A percentile compares a stretch with the other conserved stretches of the same genome.
Evolutionary conservation across 176 grass and related monocot species (phyloP).

Genomic region (Lolium multiflorum): DNA sequence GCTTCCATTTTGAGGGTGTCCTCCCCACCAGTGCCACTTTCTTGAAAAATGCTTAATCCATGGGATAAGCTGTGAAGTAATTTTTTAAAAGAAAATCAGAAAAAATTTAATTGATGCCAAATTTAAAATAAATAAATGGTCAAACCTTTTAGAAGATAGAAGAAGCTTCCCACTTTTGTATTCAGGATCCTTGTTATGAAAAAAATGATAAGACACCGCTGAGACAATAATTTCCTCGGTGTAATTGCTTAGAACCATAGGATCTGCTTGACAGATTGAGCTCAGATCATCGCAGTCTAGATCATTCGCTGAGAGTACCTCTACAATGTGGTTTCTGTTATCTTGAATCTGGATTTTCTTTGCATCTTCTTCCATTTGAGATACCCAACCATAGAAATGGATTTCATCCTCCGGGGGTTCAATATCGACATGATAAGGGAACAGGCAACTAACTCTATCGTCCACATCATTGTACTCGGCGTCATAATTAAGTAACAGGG

Average conservation of each 20-base stretch:
- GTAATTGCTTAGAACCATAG: constrained; percentile 84
- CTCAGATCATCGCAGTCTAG: constrained; percentile 94
- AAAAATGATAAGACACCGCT: constrained; percentile 90
- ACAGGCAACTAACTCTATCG: constrained; percentile 58
- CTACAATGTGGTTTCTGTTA: constrained; percentile 92
- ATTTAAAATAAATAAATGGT: constrained; percentile 17
- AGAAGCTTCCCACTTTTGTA: constrained; percentile 97
- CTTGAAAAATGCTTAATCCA: constrained; percentile 94
- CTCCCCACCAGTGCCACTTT: constrained; percentile 63
- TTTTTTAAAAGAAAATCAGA: constrained; percentile 34
- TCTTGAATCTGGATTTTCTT: constrained; percentile 82
- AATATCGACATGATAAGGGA: constrained; percentile 84
- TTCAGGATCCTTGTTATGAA: constrained; percentile 79
- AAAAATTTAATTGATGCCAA: neutral
- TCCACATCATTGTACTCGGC: constrained; percentile 50
- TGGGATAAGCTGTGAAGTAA: constrained; percentile 70
- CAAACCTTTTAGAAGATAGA: constrained; percentile 85
- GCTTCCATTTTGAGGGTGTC: constrained; percentile 85
- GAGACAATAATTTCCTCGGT: constrained; percentile 94
- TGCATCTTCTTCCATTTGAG: constrained; percentile 75
- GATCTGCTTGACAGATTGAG: constrained; percentile 83
- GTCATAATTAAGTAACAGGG: constrained; percentile 62
- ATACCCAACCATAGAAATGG: constrained; percentile 76
- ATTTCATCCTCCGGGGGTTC: constrained; percentile 79
- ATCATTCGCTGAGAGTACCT: constrained; percentile 87